Evolutionary conservation across 208 protist genomes (phyloP).

Genomic region (Sergeia podlipaevii): DNA sequence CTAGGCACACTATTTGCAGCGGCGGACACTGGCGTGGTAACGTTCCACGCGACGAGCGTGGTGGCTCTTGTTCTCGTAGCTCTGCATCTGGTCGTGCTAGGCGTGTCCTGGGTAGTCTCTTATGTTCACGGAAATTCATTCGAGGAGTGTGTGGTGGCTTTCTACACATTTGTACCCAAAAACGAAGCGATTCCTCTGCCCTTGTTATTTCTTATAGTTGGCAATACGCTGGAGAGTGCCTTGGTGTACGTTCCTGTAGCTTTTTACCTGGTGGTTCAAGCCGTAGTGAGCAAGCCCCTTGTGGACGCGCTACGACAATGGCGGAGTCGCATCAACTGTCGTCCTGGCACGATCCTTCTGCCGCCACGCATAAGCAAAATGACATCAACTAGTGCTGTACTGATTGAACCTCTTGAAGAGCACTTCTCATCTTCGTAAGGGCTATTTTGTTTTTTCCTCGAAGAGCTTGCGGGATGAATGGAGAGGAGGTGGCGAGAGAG

Average conservation of each 20-base stretch:
- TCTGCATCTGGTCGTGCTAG: no score
- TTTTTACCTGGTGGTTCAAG: conserved; percentile 19
- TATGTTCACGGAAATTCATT: conserved; percentile 5
- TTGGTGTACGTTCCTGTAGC: conserved; percentile 12
- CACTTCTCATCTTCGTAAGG: no score
- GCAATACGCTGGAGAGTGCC: conserved; percentile 8
- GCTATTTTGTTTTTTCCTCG: no score
- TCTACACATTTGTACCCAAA: conserved; percentile 22
- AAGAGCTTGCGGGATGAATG: no score
- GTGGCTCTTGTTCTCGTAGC: no score
- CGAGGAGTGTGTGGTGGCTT: conserved; percentile 28
- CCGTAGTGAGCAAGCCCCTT: conserved; percentile 12
- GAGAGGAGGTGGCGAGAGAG: no score
- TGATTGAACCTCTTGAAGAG: no score
- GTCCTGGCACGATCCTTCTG: conserved; percentile 31
- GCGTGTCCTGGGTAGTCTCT: no score
- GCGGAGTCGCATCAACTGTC: conserved; percentile 27
- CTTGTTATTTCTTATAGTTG: conserved; percentile 18
- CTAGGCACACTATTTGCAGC: no score
- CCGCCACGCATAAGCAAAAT: conserved; percentile 25
- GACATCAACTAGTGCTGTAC: no score
- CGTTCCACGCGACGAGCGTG: no score
- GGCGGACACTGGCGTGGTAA: no score
- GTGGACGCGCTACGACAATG: conserved; percentile 20
- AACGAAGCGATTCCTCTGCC: conserved; percentile 24